Percentiles rank a stretch among this genome's conserved stretches.
These are phyloP conservation scores for Globisporangium acanthophoron DNA, from an alignment of 352 stramenopile genomes.

Conservation along the genomic window DNA sequence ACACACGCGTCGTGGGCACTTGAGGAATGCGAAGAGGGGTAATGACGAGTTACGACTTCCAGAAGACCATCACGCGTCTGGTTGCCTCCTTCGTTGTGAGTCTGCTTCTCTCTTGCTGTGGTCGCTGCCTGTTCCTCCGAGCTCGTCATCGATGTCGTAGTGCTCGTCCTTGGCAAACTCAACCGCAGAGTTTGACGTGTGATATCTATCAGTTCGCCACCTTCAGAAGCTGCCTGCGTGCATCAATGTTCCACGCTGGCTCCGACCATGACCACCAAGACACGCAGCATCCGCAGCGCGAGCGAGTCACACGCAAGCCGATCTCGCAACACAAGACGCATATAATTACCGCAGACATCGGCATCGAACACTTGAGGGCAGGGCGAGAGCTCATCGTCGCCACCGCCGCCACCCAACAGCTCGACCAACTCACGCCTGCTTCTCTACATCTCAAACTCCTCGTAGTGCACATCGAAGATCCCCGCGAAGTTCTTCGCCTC, in stretches of 20 bases:
- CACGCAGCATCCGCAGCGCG: too few relatives aligned
- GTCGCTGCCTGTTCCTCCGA: background rate
- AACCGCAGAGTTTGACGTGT: too few relatives aligned
- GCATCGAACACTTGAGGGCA: too few relatives aligned
- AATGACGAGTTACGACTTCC: constrained; percentile 21
- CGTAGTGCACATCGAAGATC: constrained; percentile 87
- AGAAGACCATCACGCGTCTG: background rate
- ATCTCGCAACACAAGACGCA: too few relatives aligned
- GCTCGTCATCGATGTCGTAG: background rate
- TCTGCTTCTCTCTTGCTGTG: background rate
- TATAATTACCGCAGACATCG: too few relatives aligned
- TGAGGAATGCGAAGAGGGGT: constrained; percentile 41
- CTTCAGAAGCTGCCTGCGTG: too few relatives aligned
- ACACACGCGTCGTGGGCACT: constrained; percentile 23
- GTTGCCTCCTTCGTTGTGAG: background rate
- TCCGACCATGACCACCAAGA: too few relatives aligned
- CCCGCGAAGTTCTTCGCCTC: constrained; percentile 71
- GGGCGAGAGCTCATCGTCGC: too few relatives aligned
- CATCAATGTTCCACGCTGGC: too few relatives aligned
- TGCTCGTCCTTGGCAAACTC: background rate
- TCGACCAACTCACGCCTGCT: background rate
- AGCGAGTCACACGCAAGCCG: too few relatives aligned
- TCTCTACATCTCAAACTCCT: constrained; percentile 86
- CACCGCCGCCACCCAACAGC: too few relatives aligned
- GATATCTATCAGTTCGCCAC: too few relatives aligned